Evolutionary conservation across 2,329 filamentous ascomycete species (phyloP).

Genomic region (Nothophaeocryptopus gaeumannii): DNA sequence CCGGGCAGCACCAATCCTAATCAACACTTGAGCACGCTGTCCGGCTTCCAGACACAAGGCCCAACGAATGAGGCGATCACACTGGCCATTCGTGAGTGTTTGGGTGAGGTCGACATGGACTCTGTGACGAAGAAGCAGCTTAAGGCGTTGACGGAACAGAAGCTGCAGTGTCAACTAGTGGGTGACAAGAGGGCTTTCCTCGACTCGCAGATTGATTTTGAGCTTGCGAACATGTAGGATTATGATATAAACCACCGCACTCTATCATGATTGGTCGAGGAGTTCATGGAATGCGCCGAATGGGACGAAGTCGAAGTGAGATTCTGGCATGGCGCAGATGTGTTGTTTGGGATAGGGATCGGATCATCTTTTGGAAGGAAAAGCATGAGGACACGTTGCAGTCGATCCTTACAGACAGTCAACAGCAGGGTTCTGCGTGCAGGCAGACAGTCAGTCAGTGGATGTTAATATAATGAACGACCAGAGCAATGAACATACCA

Average conservation of each 20-base stretch:
- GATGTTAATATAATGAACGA: slow-evolving; percentile 6
- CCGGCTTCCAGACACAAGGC: slow-evolving; percentile 61
- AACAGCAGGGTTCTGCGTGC: background rate
- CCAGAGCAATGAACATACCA: background rate
- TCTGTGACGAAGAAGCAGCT: slow-evolving; percentile 97
- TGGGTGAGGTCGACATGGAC: slow-evolving; percentile 87
- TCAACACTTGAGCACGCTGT: slow-evolving; percentile 37
- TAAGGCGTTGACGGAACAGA: slow-evolving; percentile 82
- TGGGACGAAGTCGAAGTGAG: background rate
- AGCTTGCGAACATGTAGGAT: slow-evolving; percentile 59
- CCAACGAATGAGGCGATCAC: slow-evolving; percentile 78
- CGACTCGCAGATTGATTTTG: slow-evolving; percentile 87
- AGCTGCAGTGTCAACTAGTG: slow-evolving; percentile 81
- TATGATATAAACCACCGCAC: background rate
- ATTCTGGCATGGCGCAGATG: background rate
- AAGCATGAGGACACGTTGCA: slow-evolving; percentile 1
- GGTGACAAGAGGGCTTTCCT: slow-evolving; percentile 87
- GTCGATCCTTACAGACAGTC: background rate
- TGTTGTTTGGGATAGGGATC: background rate
- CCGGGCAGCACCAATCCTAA: slow-evolving; percentile 28
- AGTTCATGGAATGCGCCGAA: background rate
- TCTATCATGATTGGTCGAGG: background rate
- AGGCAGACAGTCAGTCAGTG: slow-evolving; percentile 1
- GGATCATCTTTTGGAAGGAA: background rate
- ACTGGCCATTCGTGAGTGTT: slow-evolving; percentile 77